Conservation (phyloP, 306 rosid species). For the Cicer judaicum region DNA sequence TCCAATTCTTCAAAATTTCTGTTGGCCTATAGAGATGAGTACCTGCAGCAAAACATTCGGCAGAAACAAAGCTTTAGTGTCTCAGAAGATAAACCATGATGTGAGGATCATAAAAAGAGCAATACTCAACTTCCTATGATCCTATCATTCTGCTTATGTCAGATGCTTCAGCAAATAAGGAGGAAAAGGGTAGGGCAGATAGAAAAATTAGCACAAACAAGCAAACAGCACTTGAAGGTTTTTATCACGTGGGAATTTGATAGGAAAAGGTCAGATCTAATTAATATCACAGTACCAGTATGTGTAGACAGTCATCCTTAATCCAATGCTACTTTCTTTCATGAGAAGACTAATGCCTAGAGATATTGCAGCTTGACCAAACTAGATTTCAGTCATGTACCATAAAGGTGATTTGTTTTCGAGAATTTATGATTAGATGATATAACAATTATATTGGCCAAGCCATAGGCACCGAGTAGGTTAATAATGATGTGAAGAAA, state of each 20-base stretch:
- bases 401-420: neutral
- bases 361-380: conserved; percentile 27
- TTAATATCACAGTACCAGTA: conserved; percentile 13
- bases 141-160: neutral
- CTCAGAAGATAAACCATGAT: too few relatives aligned
- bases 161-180: conserved; percentile 25
- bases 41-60: conserved; percentile 56
- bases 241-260: conserved; percentile 10
- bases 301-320: conserved; percentile 17
- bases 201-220: conserved; percentile 15
- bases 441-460: neutral
- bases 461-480: conserved; percentile 16
- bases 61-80: conserved; percentile 25
- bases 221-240: conserved; percentile 11
- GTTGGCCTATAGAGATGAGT: conserved; percentile 59
- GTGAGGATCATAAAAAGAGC: conserved; percentile 32
- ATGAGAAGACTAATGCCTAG: conserved; percentile 7
- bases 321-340: neutral
- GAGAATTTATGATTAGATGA: conserved; percentile 18
- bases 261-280: conserved; percentile 1
- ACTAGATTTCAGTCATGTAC: conserved; percentile 35
- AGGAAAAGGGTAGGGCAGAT: neutral
- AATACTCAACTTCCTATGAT: conserved; percentile 6
- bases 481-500: neutral
- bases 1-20: conserved; percentile 60